A percentile compares a stretch with the other conserved stretches of the same genome.
Evolutionary conservation across 495 filamentous ascomycete genomes (phyloP).

Genomic region (Lasiosphaeriaceae sp.): DNA sequence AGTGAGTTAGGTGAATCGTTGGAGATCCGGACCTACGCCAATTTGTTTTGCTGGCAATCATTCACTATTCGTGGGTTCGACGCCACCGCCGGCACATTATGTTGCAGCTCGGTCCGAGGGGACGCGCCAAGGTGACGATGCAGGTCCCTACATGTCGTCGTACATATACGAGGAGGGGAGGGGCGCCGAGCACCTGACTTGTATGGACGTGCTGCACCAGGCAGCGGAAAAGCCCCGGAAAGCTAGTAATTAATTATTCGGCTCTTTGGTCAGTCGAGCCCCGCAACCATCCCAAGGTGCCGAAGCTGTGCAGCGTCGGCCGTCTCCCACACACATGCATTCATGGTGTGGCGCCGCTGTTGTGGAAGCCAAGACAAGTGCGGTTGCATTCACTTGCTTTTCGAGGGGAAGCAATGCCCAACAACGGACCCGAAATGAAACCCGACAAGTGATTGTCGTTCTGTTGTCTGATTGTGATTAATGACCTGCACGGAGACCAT

Average conservation of each 20-base stretch:
- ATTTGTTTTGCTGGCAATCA: not conserved
- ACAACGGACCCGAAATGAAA: too few relatives aligned
- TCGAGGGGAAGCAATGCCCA: too few relatives aligned
- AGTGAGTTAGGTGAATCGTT: too few relatives aligned
- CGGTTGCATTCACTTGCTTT: too few relatives aligned
- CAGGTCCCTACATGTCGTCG: not conserved
- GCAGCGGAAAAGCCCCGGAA: too few relatives aligned
- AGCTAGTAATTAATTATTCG: too few relatives aligned
- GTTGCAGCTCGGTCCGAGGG: not conserved
- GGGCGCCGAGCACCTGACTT: too few relatives aligned
- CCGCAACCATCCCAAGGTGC: not conserved
- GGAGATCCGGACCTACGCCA: not conserved
- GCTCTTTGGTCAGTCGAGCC: not conserved
- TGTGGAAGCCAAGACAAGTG: not conserved
- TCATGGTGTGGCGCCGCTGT: not conserved
- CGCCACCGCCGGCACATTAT: not conserved
- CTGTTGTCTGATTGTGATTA: too few relatives aligned
- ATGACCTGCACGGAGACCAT: too few relatives aligned
- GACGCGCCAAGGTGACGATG: not conserved
- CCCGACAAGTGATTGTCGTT: too few relatives aligned
- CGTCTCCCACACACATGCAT: not conserved
- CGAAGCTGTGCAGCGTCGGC: not conserved
- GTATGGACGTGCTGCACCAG: too few relatives aligned
- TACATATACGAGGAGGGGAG: not conserved
- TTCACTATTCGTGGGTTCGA: not conserved